Evolutionary conservation across 345 rosid species (phyloP), one percentile per base, ranked within the genome.

Genomic region (Lumnitzera racemosa): DNA sequence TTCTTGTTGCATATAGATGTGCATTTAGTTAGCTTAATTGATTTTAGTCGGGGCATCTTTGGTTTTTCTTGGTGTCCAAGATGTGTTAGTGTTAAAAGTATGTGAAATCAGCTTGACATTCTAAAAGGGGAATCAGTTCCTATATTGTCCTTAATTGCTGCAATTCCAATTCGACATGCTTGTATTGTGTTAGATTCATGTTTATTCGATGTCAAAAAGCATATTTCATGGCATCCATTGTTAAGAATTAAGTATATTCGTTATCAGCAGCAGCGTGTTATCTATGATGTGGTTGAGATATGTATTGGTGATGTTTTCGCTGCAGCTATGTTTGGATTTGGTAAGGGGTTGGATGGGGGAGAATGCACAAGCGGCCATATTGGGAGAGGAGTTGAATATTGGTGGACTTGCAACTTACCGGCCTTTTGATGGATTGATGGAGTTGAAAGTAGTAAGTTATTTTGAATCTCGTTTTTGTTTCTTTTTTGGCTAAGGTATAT

Each of bases 381-480:
- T 78, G 60, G 83, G 86, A 24, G 63, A 70, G 46, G 77, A 67
- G 47, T 69, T 72, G 76, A 76, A 68, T 73, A 73, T 81, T 47
- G 66, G 80, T 68, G 80, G 79, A 67, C 76, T 87, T 82, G 87
- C 94, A 64, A 61, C 77, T 68, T 87, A 83, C 66, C 90, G 76
- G 65, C 91, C 96, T 61, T 76, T 50, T 54, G 80, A 85, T 73
- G 96, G 98, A 67, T 66, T 80, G 66, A 77, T 73, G 81, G 80
- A 89, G 59, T 78, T 92, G 47, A 85, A 87, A 87, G 74, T 78
- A 92, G 98, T 92, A 80, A 64, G 47, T 68, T 51, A 13, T 61
- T 53, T 41, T 15, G 29, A 51, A 41, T 57, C 5, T 63, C 36
- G 54, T 62, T 41, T 65, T 63, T 55, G 57, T 57, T 47, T 17